Percentiles rank a stretch among this genome's conserved stretches.
Evolutionary conservation across 805 yeast species (phyloP).

Genomic region (Trichomonascus vanleenenianus): DNA sequence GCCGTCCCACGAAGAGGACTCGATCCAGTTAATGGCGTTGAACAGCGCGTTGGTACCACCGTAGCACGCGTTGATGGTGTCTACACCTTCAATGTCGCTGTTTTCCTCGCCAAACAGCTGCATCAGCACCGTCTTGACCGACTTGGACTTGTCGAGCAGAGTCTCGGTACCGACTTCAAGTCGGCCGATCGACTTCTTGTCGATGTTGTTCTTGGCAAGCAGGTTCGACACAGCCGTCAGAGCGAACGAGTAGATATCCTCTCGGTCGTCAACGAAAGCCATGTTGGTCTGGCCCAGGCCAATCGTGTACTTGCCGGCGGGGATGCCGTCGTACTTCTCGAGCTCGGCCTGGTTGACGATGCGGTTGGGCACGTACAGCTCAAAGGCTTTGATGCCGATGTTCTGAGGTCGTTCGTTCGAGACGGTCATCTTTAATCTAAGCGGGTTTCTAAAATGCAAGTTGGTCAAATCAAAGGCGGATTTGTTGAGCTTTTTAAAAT

Average conservation of each 20-base stretch:
- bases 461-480: too few species aligned
- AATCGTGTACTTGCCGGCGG: conserved; percentile 94
- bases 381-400: conserved; percentile 95
- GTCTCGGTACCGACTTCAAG: conserved; percentile 99
- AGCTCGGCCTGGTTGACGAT: conserved; percentile 78
- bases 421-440: conserved; percentile 7
- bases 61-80: conserved; percentile 94
- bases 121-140: conserved; percentile 92
- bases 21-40: conserved; percentile 93
- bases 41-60: conserved; percentile 96
- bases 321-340: conserved; percentile 76
- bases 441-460: too few species aligned
- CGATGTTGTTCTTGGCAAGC: conserved; percentile 74
- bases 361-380: conserved; percentile 68
- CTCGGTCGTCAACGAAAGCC: conserved; percentile 96
- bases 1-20: conserved; percentile 96
- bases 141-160: conserved; percentile 89
- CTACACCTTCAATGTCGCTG: conserved; percentile 90
- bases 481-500: too few species aligned
- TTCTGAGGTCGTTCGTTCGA: conserved; percentile 48
- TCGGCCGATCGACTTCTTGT: conserved; percentile 77
- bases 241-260: conserved; percentile 91
- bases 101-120: conserved; percentile 70
- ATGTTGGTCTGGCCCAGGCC: conserved; percentile 98
- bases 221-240: conserved; percentile 78